A percentile compares a stretch with the other conserved stretches of the same genome.
These are phyloP conservation scores for Boletus vinaceobasis DNA, from an alignment of 768 basidiomycete species.

Conservation along the genomic window DNA sequence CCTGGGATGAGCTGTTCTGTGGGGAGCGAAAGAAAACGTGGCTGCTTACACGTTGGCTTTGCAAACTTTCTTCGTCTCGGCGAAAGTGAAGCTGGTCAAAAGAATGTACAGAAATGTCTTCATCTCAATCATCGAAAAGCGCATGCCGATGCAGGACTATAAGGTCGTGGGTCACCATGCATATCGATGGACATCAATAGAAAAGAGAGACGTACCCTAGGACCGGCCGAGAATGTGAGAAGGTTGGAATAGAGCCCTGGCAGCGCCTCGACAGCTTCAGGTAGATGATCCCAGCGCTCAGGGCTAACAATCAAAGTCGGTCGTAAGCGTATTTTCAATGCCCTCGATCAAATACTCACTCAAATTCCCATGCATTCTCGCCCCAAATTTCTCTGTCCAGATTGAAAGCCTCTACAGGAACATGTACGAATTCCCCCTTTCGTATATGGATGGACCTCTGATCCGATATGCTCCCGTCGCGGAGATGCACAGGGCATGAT, in stretches of 20 bases:
- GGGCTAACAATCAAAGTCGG: slow-evolving; percentile 44
- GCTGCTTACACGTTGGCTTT: slow-evolving; percentile 60
- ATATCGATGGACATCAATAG: neutral
- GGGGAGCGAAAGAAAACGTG: neutral
- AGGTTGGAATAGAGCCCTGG: slow-evolving; percentile 73
- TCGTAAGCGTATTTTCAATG: slow-evolving; percentile 2
- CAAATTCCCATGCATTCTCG: slow-evolving; percentile 75
- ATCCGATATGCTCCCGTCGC: slow-evolving; percentile 44
- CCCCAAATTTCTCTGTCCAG: slow-evolving; percentile 79
- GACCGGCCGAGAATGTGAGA: slow-evolving; percentile 77
- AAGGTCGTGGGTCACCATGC: neutral
- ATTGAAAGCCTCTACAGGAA: slow-evolving; percentile 78
- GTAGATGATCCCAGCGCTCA: slow-evolving; percentile 76
- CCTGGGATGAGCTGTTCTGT: neutral
- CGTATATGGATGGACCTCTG: slow-evolving; percentile 46
- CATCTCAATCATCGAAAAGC: slow-evolving; percentile 81
- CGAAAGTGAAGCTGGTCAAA: slow-evolving; percentile 63
- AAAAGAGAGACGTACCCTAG: slow-evolving; percentile 51
- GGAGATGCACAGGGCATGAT: slow-evolving; percentile 53
- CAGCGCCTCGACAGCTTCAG: slow-evolving; percentile 59
- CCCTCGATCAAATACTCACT: slow-evolving; percentile 42
- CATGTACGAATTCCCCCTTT: slow-evolving; percentile 73
- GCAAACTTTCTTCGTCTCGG: slow-evolving; percentile 47
- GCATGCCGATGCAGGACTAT: slow-evolving; percentile 82
- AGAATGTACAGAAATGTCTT: slow-evolving; percentile 73